These are phyloP conservation scores for Cantharellus anzutake DNA, from an alignment of 768 basidiomycete species.

Conservation along the genomic window DNA sequence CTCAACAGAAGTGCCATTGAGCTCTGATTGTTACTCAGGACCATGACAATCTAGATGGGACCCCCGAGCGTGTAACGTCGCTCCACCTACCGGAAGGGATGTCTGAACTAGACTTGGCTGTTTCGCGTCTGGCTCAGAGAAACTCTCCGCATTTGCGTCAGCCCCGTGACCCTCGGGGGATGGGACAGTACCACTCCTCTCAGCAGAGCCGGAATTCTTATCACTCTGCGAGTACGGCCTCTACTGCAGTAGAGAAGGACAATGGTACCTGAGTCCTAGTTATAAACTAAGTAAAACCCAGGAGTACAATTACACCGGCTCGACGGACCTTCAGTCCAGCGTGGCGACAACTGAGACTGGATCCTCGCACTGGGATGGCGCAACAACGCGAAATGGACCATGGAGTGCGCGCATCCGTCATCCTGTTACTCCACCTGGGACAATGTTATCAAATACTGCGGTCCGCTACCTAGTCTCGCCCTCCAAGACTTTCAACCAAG, in stretches of 20 bases:
- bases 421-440: not conserved
- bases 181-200: not conserved
- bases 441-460: not conserved
- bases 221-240: not conserved
- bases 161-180: not conserved
- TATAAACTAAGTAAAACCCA: not conserved
- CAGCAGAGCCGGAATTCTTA: not conserved
- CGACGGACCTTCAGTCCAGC: too few species aligned
- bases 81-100: constrained; percentile 6
- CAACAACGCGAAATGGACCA: not conserved
- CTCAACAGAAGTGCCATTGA: too few species aligned
- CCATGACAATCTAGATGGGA: too few species aligned
- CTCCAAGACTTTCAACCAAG: not conserved
- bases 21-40: too few species aligned
- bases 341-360: not conserved
- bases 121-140: not conserved
- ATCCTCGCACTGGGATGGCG: not conserved
- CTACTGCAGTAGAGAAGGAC: not conserved
- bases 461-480: not conserved
- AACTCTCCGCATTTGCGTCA: not conserved
- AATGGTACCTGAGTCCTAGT: not conserved
- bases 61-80: constrained; percentile 9
- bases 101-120: not conserved
- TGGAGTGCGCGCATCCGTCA: not conserved
- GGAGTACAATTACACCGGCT: not conserved